Evolutionary conservation across 148 eudicot genomes (phyloP), one percentile per base, ranked within the genome.

Genomic region (Rhododendron ferrugineum): DNA sequence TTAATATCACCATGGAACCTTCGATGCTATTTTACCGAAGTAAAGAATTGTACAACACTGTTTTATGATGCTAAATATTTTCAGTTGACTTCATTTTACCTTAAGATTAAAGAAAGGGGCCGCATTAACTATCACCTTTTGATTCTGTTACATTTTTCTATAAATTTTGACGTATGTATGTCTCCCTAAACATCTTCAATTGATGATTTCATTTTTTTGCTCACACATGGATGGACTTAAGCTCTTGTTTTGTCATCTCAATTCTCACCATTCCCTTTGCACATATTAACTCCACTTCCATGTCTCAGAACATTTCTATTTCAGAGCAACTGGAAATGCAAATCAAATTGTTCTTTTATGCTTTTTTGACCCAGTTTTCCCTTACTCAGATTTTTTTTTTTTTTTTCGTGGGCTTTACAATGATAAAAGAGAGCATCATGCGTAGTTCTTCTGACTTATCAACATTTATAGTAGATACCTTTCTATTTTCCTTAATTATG

Each of bases 391-490:
- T 14, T 47, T 28, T 70, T 72, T 22, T 60, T 9, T n/a, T 9
- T n/a, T 0, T 64, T 46, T 11, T 68, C 2, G 6, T 70, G 75
- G 37, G 18, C 6, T 49, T 13, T 79, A 13, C 4, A 79, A 46
- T 79, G 81, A 50, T 8, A 74, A 74, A 70, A 34, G 50, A 77
- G 80, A 40, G 80, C 52, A 77, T 23, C 50, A 26, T 22, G 18
- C 14, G 11, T 77, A 77, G 9, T 40, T 40, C 32, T 77, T 46
- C 80, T 77, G 16, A 40, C 49, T 76, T 76, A 3, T 78, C 81
- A 78, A 14, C 5, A 11, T 34, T 32, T 23, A 16, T 13, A 78
- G 58, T 75, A 8, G 74, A 6, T 66, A 91, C 73, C 97, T 93
- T 34, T 73, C 36, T 32, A 36, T 16, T 18, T 7, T 42, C 16